Evolutionary conservation across 768 basidiomycete species (phyloP), one percentile per base, ranked within the genome.

Genomic region (Pisolithus sp.): DNA sequence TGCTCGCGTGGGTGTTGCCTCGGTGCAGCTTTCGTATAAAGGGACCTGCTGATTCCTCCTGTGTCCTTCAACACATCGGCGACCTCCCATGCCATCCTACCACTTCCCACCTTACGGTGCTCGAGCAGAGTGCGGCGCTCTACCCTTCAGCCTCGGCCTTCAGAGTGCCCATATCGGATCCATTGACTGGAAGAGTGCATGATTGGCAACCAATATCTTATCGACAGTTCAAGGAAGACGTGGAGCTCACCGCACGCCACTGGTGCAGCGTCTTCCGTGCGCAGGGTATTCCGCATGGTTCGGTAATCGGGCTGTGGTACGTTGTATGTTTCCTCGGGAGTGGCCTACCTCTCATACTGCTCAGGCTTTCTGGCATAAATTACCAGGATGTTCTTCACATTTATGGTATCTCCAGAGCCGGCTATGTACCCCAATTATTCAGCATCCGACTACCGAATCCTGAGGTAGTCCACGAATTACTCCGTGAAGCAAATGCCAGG

Each of bases 361-460:
- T 4, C 46, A 90, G 88, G 88, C 68, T 89, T 39, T 74, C 81
- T 34, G 88, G 88, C 6, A 82, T 85, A 71, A 77, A 80, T 20
- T 89, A 89, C 62, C 65, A 71, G 43, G 86, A 90, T 63, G 77
- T 83, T 30, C 68, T 89, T 20, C 83, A 86, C 56, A 82, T 89
- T 54, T 89, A 88, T 62, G 82, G 81, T 49, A 70, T 90, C 53
- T 82, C 85, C 13, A 74, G 86, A 61, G 88, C 87, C 6, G 86
- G 86, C 5, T 89, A 82, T 64, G 70, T 87, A 55, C 88, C 88
- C 1, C 87, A 89, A 56, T 67, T 89, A 15, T 86, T 89, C 73
- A 86, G 85, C 62, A 70, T 89, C 54, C 78, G 84, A n/a, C 76
- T 89, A 26, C 85, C 88, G 18, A 87, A 82, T 57, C 82, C 86